A percentile compares a stretch with the other conserved stretches of the same genome.
Evolutionary conservation across 2,329 filamentous ascomycete genomes (phyloP).

Genomic region (Neonectria coccinea): DNA sequence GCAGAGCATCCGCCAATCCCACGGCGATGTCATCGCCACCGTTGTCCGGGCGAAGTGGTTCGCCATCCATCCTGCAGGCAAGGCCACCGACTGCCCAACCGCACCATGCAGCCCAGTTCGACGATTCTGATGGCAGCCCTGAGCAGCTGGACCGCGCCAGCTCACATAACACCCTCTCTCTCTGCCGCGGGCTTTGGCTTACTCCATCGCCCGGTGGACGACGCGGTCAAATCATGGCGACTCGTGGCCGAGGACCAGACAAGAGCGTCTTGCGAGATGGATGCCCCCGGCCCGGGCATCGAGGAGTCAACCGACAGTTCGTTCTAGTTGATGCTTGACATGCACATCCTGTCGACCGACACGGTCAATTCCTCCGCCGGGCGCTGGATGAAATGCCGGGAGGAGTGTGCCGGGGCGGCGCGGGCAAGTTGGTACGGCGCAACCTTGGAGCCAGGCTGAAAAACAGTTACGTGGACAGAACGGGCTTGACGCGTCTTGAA

Average conservation of each 20-base stretch:
- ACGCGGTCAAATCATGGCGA: background rate
- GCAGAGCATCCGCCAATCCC: background rate
- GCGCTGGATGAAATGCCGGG: slow-evolving; percentile 3
- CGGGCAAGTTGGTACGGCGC: background rate
- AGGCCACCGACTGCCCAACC: slow-evolving; percentile 1
- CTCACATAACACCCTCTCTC: slow-evolving; percentile 6
- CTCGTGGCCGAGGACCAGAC: background rate
- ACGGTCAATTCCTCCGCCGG: background rate
- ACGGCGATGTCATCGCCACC: background rate
- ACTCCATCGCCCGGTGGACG: background rate
- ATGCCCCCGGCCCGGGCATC: background rate
- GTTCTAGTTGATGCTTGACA: background rate
- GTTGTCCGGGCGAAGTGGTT: slow-evolving; percentile 8
- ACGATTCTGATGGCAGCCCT: background rate
- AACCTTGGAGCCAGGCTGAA: background rate
- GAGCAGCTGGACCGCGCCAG: background rate
- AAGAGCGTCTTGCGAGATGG: background rate
- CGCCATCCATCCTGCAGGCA: slow-evolving; percentile 3
- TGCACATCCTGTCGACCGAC: background rate
- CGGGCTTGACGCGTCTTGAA: background rate
- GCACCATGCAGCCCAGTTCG: background rate
- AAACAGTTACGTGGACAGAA: background rate
- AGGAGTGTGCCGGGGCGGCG: background rate
- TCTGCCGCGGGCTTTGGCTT: background rate
- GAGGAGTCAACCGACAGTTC: background rate